phyloP scores from a whole-genome alignment of 805 yeast species.

The Dipodascus albidus region DNA sequence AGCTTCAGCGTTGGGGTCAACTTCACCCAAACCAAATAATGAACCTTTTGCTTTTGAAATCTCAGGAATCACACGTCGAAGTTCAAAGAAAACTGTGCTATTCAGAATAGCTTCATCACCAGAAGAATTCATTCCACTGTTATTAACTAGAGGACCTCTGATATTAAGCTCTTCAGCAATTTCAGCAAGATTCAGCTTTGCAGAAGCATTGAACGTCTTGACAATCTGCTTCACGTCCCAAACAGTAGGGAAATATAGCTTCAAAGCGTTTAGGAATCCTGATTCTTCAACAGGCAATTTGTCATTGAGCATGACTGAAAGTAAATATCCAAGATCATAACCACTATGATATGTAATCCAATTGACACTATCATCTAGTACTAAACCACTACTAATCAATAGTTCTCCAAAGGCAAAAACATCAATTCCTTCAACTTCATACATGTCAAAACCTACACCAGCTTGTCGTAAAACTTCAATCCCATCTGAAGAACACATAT shows the following conservation, averaged over 20 bases:
- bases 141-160: slow-evolving; percentile 10
- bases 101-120: slow-evolving; percentile 35
- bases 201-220: slow-evolving; percentile 25
- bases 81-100: slow-evolving; percentile 32
- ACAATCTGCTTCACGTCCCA: slow-evolving; percentile 61
- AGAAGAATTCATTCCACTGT: slow-evolving; percentile 29
- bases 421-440: slow-evolving; percentile 67
- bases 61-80: slow-evolving; percentile 24
- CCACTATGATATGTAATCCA: slow-evolving; percentile 95
- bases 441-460: slow-evolving; percentile 71
- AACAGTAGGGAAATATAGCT: slow-evolving; percentile 65
- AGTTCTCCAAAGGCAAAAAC: slow-evolving; percentile 73
- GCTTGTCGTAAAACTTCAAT: slow-evolving; percentile 68
- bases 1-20: slow-evolving; percentile 6
- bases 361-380: slow-evolving; percentile 54
- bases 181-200: slow-evolving; percentile 25
- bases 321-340: slow-evolving; percentile 84
- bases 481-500: slow-evolving; percentile 83
- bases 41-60: slow-evolving; percentile 21
- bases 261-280: slow-evolving; percentile 63
- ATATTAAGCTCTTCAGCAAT: slow-evolving; percentile 34
- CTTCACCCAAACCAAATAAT: slow-evolving; percentile 28
- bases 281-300: slow-evolving; percentile 70
- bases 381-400: slow-evolving; percentile 74
- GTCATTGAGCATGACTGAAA: slow-evolving; percentile 63